phyloP scores from a whole-genome alignment of 768 basidiomycete genomes.

The Tylopilus felleus region DNA sequence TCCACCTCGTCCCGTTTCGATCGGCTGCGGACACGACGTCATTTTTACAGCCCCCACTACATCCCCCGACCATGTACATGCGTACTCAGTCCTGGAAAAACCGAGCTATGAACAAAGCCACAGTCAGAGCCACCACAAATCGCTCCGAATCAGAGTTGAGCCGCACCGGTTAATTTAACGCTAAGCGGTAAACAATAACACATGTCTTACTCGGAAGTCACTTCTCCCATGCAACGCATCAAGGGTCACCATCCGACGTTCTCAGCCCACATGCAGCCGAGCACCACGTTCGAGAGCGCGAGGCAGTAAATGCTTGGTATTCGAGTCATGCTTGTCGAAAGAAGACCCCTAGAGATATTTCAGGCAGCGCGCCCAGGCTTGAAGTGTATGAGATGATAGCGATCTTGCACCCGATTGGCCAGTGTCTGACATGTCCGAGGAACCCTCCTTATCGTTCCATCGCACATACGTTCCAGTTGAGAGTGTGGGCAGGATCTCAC shows the following conservation, averaged over 20 bases:
- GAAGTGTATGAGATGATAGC: constrained; percentile 10
- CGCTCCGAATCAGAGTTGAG: neutral
- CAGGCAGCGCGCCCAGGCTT: too few species aligned
- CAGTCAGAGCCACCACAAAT: neutral
- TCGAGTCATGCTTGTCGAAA: neutral
- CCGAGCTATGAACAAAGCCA: too few species aligned
- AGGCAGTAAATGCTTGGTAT: neutral
- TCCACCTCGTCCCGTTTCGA: too few species aligned
- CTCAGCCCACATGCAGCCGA: neutral
- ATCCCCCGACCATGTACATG: too few species aligned
- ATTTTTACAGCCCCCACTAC: neutral
- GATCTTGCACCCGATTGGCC: constrained; percentile 2
- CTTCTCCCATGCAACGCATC: neutral
- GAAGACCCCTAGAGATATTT: neutral
- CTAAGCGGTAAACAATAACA: neutral
- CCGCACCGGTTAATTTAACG: neutral
- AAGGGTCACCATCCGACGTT: neutral
- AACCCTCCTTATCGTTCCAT: neutral
- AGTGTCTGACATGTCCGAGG: neutral
- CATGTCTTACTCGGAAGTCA: neutral
- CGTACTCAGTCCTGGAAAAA: too few species aligned
- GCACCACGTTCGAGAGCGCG: neutral
- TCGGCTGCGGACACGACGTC: neutral
- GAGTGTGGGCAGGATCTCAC: too few species aligned
- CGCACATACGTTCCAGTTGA: too few species aligned